Percentiles rank a stretch among this genome's conserved stretches.
phyloP scores from a whole-genome alignment of 768 basidiomycete species.

The Pleurotus eryngii region DNA sequence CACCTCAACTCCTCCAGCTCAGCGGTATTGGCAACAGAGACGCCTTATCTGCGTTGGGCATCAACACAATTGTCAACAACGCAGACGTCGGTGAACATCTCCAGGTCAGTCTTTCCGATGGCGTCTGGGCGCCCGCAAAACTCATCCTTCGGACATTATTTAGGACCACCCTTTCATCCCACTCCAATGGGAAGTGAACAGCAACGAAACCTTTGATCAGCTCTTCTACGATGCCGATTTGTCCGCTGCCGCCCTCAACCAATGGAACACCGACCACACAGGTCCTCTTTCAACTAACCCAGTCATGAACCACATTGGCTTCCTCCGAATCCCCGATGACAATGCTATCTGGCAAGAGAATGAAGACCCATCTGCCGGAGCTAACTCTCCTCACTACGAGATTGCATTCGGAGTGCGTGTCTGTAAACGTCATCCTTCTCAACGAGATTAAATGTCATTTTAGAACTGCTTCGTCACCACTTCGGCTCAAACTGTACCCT shows the following conservation, averaged over 20 bases:
- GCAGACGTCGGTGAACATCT: constrained; percentile 35
- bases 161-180: constrained; percentile 25
- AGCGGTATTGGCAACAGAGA: constrained; percentile 52
- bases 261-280: constrained; percentile 23
- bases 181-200: constrained; percentile 19
- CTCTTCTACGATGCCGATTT: constrained; percentile 20
- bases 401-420: constrained; percentile 13
- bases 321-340: constrained; percentile 16
- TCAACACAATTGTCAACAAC: constrained; percentile 27
- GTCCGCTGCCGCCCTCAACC: constrained; percentile 16
- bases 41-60: constrained; percentile 38
- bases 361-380: constrained; percentile 21
- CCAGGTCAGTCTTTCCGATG: background rate
- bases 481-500: constrained; percentile 11
- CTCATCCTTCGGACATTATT: background rate
- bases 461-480: constrained; percentile 12
- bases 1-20: constrained; percentile 47
- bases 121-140: too few species aligned
- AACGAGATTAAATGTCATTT: background rate
- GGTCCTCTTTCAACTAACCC: constrained; percentile 12
- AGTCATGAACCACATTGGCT: constrained; percentile 13
- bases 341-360: constrained; percentile 12
- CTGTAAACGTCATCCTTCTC: background rate
- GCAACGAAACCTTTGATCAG: constrained; percentile 22
- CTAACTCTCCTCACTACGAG: constrained; percentile 19